Conservation (phyloP, 805 yeast species). For the Candida tibetensis region DNA sequence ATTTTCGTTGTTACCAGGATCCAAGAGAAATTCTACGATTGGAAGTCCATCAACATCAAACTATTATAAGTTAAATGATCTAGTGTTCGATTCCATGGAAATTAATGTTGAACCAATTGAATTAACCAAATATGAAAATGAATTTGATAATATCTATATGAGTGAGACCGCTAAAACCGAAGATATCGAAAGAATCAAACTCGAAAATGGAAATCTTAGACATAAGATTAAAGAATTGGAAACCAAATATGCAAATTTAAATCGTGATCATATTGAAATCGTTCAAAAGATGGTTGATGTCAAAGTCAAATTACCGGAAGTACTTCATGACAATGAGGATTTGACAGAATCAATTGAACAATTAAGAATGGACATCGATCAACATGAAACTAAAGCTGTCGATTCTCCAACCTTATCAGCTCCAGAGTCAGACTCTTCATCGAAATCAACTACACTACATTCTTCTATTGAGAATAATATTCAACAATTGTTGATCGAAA, state of each 20-base stretch:
- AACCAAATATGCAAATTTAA: constrained; percentile 62
- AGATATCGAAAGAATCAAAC: constrained; percentile 57
- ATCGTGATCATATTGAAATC: constrained; percentile 78
- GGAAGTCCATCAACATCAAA: constrained; percentile 8
- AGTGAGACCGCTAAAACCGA: constrained; percentile 62
- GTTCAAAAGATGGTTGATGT: constrained; percentile 86
- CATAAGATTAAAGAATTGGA: constrained; percentile 73
- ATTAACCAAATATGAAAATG: constrained; percentile 66
- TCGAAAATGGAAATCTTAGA: constrained; percentile 68
- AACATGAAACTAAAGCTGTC: constrained; percentile 39
- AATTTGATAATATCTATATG: constrained; percentile 70
- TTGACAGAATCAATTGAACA: constrained; percentile 44
- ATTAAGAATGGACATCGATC: constrained; percentile 31
- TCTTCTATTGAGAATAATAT: constrained; percentile 35
- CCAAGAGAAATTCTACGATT: constrained; percentile 16
- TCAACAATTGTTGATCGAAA: constrained; percentile 31
- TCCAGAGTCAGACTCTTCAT: constrained; percentile 8
- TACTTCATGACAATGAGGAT: constrained; percentile 71
- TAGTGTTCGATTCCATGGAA: constrained; percentile 76
- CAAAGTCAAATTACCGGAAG: constrained; percentile 69
- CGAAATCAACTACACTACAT: constrained; percentile 19
- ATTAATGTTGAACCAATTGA: constrained; percentile 72
- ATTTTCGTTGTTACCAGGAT: constrained; percentile 25
- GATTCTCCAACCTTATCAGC: constrained; percentile 10
- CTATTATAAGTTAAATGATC: constrained; percentile 63